Percentiles rank a stretch among this genome's conserved stretches.
phyloP scores from a whole-genome alignment of 257 asterid species.

The Linderniella brevidens region DNA sequence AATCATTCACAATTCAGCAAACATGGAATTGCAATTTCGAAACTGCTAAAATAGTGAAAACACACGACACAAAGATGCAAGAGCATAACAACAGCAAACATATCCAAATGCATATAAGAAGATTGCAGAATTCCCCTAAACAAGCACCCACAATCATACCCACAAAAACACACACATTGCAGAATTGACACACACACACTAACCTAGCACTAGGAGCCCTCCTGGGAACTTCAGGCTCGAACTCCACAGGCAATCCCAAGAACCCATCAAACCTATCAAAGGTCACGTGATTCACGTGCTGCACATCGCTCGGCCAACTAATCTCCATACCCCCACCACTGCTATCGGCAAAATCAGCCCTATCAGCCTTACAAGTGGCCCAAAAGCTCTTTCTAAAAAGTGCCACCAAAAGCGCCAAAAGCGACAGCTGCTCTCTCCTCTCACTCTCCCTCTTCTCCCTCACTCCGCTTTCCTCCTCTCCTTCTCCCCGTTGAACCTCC shows the following conservation, averaged over 20 bases:
- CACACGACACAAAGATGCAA: no score
- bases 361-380: constrained; percentile 61
- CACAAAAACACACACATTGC: neutral
- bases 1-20: no score
- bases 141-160: neutral
- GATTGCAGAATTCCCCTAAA: no score
- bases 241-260: constrained; percentile 93
- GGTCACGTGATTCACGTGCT: constrained; percentile 90
- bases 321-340: constrained; percentile 58
- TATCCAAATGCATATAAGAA: no score
- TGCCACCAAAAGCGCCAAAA: constrained; percentile 65
- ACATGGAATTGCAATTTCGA: no score
- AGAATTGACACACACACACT: neutral
- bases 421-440: constrained; percentile 62
- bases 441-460: constrained; percentile 46
- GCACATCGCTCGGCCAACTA: constrained; percentile 95
- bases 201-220: constrained; percentile 98
- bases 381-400: constrained; percentile 74
- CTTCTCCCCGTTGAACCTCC: constrained; percentile 8
- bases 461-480: constrained; percentile 29
- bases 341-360: constrained; percentile 21
- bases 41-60: no score
- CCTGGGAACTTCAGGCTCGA: constrained; percentile 89
- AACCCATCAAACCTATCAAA: constrained; percentile 97
- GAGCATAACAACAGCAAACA: no score